Percentiles rank a stretch among this genome's conserved stretches.
phyloP scores from a whole-genome alignment of 768 basidiomycete genomes.

The Lanmaoa pseudosensibilis region DNA sequence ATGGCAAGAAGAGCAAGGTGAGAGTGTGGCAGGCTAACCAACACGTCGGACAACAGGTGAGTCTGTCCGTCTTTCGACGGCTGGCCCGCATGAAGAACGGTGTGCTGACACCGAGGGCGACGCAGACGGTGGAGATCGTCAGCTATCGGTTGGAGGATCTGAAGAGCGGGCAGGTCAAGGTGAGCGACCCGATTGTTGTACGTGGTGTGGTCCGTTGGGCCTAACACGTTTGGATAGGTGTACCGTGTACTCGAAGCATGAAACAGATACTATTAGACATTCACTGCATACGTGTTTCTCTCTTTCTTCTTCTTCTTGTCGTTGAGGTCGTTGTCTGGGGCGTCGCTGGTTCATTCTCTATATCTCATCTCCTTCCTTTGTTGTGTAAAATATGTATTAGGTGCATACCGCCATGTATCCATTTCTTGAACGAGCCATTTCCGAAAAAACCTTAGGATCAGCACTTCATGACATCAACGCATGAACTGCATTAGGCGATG shows the following conservation, averaged over 20 bases:
- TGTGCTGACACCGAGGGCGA: conserved; percentile 37
- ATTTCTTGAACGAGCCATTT: too few species aligned
- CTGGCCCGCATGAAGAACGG: conserved; percentile 33
- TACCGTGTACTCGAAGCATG: conserved; percentile 42
- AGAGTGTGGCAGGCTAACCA: conserved; percentile 85
- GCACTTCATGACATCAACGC: not conserved
- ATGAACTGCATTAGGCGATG: conserved; percentile 1
- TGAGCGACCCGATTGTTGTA: conserved; percentile 24
- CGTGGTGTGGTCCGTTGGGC: not conserved
- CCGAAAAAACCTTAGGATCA: not conserved
- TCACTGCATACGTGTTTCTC: not conserved
- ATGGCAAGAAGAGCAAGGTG: conserved; percentile 84
- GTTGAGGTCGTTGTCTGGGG: not conserved
- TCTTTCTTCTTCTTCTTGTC: not conserved
- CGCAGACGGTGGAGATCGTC: conserved; percentile 66
- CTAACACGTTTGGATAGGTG: conserved; percentile 32
- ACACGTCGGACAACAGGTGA: conserved; percentile 78
- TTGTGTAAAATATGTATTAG: not conserved
- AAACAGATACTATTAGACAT: conserved; percentile 4
- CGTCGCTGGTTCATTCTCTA: not conserved
- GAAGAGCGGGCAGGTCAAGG: conserved; percentile 82
- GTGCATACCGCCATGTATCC: not conserved
- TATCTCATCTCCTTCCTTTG: not conserved
- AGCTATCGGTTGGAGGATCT: conserved; percentile 89
- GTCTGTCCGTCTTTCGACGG: conserved; percentile 33